These are phyloP conservation scores for Globisporangium spiculum DNA, from an alignment of 352 stramenopile genomes.

Conservation along the genomic window DNA sequence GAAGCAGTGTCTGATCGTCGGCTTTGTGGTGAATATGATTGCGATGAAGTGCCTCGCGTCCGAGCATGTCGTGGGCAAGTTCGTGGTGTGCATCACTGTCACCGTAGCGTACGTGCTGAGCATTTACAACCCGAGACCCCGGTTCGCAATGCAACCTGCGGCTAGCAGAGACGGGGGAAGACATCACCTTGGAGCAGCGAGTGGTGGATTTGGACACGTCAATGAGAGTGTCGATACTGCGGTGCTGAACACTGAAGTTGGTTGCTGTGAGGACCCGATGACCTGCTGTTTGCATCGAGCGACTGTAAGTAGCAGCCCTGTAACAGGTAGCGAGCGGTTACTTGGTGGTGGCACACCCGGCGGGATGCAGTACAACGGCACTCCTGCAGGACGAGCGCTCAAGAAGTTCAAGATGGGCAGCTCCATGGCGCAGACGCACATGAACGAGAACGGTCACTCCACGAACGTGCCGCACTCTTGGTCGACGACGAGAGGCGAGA, in stretches of 20 bases:
- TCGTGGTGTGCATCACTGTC: slow-evolving; percentile 54
- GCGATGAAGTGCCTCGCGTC: slow-evolving; percentile 57
- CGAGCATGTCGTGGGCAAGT: slow-evolving; percentile 68
- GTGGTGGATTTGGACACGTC: not conserved
- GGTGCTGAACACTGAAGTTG: slow-evolving; percentile 26
- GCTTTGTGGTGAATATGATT: slow-evolving; percentile 77
- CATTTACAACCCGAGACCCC: slow-evolving; percentile 47
- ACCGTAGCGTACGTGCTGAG: slow-evolving; percentile 42
- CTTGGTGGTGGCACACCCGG: not conserved
- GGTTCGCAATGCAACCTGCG: slow-evolving; percentile 1
- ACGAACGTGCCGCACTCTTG: slow-evolving; percentile 59
- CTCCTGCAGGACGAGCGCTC: slow-evolving; percentile 15
- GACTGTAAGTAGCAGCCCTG: not conserved
- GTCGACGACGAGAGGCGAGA: slow-evolving; percentile 46
- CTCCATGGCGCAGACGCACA: slow-evolving; percentile 52
- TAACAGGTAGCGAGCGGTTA: not conserved
- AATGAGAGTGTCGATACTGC: slow-evolving; percentile 12
- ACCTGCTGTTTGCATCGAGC: slow-evolving; percentile 55
- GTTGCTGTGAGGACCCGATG: slow-evolving; percentile 36
- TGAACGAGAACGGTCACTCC: slow-evolving; percentile 40
- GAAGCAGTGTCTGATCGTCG: slow-evolving; percentile 72
- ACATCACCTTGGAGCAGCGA: slow-evolving; percentile 2
- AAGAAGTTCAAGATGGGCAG: slow-evolving; percentile 54
- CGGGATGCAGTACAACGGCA: not conserved
- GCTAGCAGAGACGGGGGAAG: not conserved